These are phyloP conservation scores for Plasmopara viticola DNA, from an alignment of 352 stramenopile species.

Conservation along the genomic window DNA sequence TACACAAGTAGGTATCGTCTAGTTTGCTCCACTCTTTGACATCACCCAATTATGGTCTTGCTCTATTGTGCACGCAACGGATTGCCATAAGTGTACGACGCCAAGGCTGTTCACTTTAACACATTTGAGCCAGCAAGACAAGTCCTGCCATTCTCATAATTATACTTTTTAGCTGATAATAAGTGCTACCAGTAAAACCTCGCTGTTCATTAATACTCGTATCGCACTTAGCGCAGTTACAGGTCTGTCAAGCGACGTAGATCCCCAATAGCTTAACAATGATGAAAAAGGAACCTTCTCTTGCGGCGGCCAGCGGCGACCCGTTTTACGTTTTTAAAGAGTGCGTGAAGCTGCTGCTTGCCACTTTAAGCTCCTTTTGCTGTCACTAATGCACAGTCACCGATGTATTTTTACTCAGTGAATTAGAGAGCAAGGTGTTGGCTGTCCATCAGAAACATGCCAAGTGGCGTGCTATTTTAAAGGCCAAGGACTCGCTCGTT, in stretches of 20 bases:
- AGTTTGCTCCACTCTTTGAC: too few relatives aligned
- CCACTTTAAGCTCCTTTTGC: neutral
- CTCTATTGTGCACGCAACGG: too few relatives aligned
- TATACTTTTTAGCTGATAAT: too few relatives aligned
- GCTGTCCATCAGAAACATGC: slow-evolving; percentile 60
- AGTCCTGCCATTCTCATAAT: too few relatives aligned
- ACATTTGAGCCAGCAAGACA: too few relatives aligned
- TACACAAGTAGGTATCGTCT: too few relatives aligned
- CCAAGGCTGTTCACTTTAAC: too few relatives aligned
- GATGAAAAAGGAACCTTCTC: slow-evolving; percentile 27
- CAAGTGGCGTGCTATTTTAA: slow-evolving; percentile 54
- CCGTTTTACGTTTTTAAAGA: slow-evolving; percentile 85
- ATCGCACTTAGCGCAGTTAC: too few relatives aligned
- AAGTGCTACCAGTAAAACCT: too few relatives aligned
- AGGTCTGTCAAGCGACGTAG: neutral
- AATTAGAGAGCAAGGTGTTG: slow-evolving; percentile 72
- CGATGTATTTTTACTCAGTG: slow-evolving; percentile 26
- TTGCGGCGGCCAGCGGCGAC: slow-evolving; percentile 45
- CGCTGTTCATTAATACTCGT: neutral
- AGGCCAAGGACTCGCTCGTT: slow-evolving; percentile 34
- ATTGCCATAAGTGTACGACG: too few relatives aligned
- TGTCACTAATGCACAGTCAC: neutral
- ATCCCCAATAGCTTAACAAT: neutral
- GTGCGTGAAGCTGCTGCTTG: slow-evolving; percentile 22
- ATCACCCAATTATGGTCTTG: too few relatives aligned